Conservation (phyloP, 176 grass and related monocot genomes). For the Secale cereale region DNA sequence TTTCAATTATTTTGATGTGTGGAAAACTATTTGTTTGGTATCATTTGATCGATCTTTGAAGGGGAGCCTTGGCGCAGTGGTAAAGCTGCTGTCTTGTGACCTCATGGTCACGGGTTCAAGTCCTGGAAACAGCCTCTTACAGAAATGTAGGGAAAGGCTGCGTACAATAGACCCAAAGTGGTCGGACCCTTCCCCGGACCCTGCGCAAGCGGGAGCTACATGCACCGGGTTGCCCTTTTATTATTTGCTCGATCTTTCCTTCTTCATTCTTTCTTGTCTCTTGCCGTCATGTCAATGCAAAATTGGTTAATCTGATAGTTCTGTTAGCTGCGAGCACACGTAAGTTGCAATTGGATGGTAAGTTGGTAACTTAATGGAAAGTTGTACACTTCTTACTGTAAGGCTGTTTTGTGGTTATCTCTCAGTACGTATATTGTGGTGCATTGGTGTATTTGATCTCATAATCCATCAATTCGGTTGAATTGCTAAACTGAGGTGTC, state of each 20-base stretch:
- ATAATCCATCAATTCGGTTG: conserved; percentile 14
- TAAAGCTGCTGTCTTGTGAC: too few species aligned
- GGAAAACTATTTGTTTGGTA: not conserved
- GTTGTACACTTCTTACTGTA: not conserved
- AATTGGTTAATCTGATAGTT: not conserved
- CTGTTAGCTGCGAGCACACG: not conserved
- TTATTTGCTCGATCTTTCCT: conserved; percentile 15
- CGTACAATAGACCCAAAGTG: too few species aligned
- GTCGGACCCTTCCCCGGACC: too few species aligned
- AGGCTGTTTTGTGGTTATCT: not conserved
- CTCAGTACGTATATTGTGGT: not conserved
- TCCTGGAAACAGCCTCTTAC: too few species aligned
- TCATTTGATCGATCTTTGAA: conserved; percentile 20
- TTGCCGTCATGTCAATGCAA: not conserved
- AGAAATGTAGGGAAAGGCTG: too few species aligned
- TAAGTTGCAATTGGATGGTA: not conserved
- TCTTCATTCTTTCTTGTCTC: not conserved
- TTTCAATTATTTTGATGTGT: not conserved
- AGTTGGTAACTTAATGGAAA: not conserved
- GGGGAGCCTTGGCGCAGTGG: too few species aligned
- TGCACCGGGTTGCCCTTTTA: too few species aligned
- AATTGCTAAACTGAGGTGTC: not conserved
- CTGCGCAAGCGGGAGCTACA: too few species aligned
- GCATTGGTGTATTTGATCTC: conserved; percentile 19
- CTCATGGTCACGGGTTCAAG: too few species aligned